Evolutionary conservation across 441 rosid genomes (phyloP).

Genomic region (Gossypium davidsonii): DNA sequence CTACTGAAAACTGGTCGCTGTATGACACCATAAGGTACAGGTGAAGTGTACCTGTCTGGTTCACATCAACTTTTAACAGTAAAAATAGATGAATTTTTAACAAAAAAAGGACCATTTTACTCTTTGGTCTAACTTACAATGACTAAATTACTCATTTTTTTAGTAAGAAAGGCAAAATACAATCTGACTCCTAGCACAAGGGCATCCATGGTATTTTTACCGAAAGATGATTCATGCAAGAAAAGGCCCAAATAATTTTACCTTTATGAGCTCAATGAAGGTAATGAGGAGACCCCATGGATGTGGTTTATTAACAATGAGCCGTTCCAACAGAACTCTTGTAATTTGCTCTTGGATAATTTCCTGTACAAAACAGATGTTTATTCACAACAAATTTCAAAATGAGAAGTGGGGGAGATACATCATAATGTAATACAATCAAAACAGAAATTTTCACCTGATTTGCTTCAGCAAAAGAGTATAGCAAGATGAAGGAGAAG

Average conservation of each 20-base stretch:
- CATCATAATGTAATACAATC: not conserved
- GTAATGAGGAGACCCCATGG: constrained; percentile 99
- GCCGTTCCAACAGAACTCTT: constrained; percentile 87
- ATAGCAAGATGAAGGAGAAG: constrained; percentile 86
- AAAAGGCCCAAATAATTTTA: not conserved
- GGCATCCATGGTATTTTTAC: too few species aligned
- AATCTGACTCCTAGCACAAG: too few species aligned
- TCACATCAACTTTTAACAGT: too few species aligned
- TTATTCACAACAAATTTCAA: not conserved
- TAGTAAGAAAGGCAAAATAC: too few species aligned
- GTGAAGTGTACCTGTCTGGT: too few species aligned
- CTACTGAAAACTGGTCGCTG: too few species aligned
- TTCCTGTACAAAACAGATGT: constrained; percentile 43
- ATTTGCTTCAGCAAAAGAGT: constrained; percentile 69
- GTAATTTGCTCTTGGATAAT: constrained; percentile 98
- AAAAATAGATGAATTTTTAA: too few species aligned
- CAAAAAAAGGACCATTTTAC: too few species aligned
- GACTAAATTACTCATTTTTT: too few species aligned
- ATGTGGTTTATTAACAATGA: constrained; percentile 89
- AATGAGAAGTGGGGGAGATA: not conserved
- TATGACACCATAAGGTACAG: too few species aligned
- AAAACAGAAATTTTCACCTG: constrained; percentile 44
- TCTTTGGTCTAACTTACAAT: too few species aligned
- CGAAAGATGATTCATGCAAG: too few species aligned
- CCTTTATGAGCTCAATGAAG: constrained; percentile 96